Conservation (phyloP, 768 basidiomycete species). For the Suillus spraguei region DNA sequence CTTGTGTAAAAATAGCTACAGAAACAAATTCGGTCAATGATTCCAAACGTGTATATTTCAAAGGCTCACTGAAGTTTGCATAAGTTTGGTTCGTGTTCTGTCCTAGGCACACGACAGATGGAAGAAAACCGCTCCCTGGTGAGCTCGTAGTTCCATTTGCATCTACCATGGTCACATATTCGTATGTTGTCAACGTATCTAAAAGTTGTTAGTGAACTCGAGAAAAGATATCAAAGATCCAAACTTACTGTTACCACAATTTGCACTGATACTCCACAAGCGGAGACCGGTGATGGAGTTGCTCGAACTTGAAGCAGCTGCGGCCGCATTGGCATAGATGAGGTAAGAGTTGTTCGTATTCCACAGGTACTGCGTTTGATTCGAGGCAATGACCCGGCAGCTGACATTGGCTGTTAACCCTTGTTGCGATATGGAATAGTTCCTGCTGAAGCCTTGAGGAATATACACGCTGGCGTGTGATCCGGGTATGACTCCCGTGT, state of each 20-base stretch:
- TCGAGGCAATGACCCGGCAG: background rate
- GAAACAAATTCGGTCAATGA: background rate
- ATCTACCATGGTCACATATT: conserved; percentile 12
- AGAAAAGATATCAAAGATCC: too few relatives aligned
- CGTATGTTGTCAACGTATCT: background rate
- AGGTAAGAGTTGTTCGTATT: background rate
- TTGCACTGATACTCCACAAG: conserved; percentile 8
- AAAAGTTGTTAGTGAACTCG: background rate
- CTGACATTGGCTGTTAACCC: conserved; percentile 10
- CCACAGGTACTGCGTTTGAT: background rate
- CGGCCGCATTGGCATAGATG: background rate
- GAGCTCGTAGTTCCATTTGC: background rate
- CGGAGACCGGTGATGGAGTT: background rate
- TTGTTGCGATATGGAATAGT: conserved; percentile 10
- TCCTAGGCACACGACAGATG: conserved; percentile 16
- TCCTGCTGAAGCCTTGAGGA: conserved; percentile 4
- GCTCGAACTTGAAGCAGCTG: background rate
- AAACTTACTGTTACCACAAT: conserved; percentile 6
- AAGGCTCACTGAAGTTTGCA: conserved; percentile 10
- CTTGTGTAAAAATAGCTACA: conserved; percentile 11
- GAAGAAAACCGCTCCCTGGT: conserved; percentile 9
- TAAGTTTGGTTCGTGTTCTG: background rate
- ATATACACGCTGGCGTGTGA: too few relatives aligned
- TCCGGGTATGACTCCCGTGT: too few relatives aligned
- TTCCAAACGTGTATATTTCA: background rate